Evolutionary conservation across 2,329 filamentous ascomycete species (phyloP).

Genomic region (Fusarium robinianum): DNA sequence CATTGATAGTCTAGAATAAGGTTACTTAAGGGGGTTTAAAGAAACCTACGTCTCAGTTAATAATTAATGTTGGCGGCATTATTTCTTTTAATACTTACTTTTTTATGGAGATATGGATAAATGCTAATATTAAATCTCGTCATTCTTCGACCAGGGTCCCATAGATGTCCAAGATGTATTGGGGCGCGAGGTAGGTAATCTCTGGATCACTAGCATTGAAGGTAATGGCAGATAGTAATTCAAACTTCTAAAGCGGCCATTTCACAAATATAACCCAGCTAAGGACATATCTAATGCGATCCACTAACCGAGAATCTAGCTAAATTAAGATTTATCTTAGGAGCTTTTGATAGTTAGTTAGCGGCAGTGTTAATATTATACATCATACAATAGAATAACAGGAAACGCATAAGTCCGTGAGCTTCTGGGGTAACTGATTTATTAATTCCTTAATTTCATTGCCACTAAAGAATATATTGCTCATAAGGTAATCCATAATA

Average conservation of each 20-base stretch:
- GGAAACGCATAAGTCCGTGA: conserved; percentile 15
- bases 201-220: conserved; percentile 2
- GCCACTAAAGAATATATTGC: conserved; percentile 13
- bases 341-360: conserved; percentile 13
- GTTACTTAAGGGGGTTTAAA: conserved; percentile 4
- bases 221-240: conserved; percentile 15
- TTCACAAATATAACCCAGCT: conserved; percentile 20
- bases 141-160: conserved; percentile 11
- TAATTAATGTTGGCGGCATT: rapidly evolving
- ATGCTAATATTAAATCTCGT: conserved; percentile 7
- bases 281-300: conserved; percentile 11
- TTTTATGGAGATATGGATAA: conserved; percentile 24
- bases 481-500: conserved; percentile 21
- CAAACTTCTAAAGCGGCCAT: conserved; percentile 7
- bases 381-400: rapidly evolving
- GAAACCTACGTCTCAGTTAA: conserved; percentile 4
- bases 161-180: conserved; percentile 5
- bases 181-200: neutral
- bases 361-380: neutral
- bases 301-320: conserved; percentile 8
- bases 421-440: neutral
- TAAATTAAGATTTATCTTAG: conserved; percentile 10
- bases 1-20: neutral
- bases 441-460: conserved; percentile 17
- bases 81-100: conserved; percentile 4